A percentile compares a stretch with the other conserved stretches of the same genome.
phyloP scores from a whole-genome alignment of 2,329 filamentous ascomycete species.

The Pseudogymnoascus sp. region DNA sequence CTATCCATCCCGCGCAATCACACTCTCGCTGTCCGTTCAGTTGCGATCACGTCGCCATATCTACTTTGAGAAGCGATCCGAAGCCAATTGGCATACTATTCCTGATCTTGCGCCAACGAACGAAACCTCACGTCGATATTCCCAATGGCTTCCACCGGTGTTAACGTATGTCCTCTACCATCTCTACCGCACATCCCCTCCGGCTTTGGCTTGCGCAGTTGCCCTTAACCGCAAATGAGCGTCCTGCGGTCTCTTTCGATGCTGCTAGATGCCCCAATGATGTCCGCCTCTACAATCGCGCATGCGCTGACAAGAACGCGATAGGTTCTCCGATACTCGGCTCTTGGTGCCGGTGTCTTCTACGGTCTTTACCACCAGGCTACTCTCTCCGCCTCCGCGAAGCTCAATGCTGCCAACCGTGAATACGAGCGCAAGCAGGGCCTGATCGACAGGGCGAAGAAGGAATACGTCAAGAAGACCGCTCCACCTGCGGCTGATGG shows the following conservation, averaged over 20 bases:
- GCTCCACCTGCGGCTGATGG: conserved; percentile 35
- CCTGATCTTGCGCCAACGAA: conserved; percentile 1
- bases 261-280: not conserved
- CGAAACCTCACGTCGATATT: conserved; percentile 11
- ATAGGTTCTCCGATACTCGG: conserved; percentile 95
- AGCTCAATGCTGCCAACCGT: conserved; percentile 61
- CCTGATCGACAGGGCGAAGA: conserved; percentile 88
- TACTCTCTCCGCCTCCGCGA: conserved; percentile 64
- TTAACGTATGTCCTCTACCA: conserved; percentile 40
- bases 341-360: conserved; percentile 82
- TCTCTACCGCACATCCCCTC: conserved; percentile 12
- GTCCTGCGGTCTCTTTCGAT: not conserved
- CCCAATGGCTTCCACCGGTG: conserved; percentile 38
- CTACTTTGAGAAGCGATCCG: not conserved
- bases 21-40: not conserved
- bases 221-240: not conserved
- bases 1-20: conserved; percentile 7
- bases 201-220: not conserved
- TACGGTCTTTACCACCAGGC: conserved; percentile 95
- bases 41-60: conserved; percentile 9
- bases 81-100: conserved; percentile 10
- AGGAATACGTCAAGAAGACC: conserved; percentile 77
- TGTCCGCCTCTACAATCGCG: not conserved
- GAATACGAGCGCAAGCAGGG: conserved; percentile 88
- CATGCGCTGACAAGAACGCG: conserved; percentile 12